phyloP scores from a whole-genome alignment of 352 stramenopile species.

The Pythium scleroteichum region DNA sequence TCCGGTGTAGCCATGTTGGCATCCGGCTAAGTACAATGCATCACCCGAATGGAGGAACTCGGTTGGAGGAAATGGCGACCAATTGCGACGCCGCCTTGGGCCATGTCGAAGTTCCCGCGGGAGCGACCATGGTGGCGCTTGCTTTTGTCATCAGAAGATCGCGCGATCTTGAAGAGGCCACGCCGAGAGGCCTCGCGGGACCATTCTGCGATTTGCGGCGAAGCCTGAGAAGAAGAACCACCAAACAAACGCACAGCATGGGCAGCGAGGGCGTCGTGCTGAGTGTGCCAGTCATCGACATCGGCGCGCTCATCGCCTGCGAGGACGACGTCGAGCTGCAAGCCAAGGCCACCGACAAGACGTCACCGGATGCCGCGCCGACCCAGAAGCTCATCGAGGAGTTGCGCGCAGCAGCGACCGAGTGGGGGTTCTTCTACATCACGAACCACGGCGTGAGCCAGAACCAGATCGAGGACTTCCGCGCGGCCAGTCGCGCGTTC shows the following conservation, averaged over 20 bases:
- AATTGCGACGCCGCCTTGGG: neutral
- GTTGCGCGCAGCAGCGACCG: conserved; percentile 54
- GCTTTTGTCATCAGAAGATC: too few species aligned
- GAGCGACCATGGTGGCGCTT: too few species aligned
- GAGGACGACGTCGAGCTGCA: neutral
- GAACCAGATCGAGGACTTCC: conserved; percentile 63
- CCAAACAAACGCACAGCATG: conserved; percentile 3
- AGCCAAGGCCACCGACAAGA: neutral
- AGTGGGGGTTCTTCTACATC: conserved; percentile 95
- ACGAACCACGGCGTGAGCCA: conserved; percentile 69
- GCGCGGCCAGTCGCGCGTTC: conserved; percentile 63
- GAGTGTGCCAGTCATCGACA: neutral
- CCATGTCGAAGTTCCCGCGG: neutral
- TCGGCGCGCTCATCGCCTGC: neutral
- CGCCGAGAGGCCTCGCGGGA: neutral
- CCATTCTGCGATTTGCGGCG: neutral
- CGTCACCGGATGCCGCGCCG: neutral
- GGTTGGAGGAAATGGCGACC: neutral
- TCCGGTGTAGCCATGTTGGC: neutral
- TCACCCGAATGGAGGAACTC: too few species aligned
- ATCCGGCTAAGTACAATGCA: neutral
- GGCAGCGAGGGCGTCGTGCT: conserved; percentile 9
- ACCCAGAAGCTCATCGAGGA: conserved; percentile 40
- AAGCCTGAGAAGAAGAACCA: too few species aligned
- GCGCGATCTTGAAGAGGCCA: neutral